Conservation (phyloP, 768 basidiomycete genomes). For the Butyriboletus loyo region DNA sequence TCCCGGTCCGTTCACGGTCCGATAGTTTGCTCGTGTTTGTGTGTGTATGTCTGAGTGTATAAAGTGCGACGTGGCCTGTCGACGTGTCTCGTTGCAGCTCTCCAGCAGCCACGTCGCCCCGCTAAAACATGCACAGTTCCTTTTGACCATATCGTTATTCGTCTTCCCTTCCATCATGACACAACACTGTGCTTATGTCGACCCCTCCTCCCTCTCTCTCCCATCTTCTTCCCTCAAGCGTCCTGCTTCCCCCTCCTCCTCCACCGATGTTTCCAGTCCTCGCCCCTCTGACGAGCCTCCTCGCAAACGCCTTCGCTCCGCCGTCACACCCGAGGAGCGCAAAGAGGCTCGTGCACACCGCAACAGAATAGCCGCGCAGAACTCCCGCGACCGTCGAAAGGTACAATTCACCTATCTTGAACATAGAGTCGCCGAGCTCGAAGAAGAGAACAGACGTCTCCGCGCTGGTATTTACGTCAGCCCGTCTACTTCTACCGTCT, state of each 20-base stretch:
- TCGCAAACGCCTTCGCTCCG: conserved; percentile 72
- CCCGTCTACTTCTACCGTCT: conserved; percentile 11
- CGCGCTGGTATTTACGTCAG: conserved; percentile 47
- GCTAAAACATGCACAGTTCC: conserved; percentile 9
- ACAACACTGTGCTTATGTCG: conserved; percentile 31
- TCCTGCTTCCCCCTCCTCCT: conserved; percentile 26
- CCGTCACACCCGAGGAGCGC: conserved; percentile 67
- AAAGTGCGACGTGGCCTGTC: conserved; percentile 30
- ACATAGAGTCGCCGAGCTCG: conserved; percentile 64
- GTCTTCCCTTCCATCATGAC: conserved; percentile 17
- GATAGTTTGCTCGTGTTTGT: conserved; percentile 23
- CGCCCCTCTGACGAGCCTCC: conserved; percentile 43
- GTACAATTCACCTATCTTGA: conserved; percentile 73
- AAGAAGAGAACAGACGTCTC: conserved; percentile 79
- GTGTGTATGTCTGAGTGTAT: conserved; percentile 20
- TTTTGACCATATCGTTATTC: conserved; percentile 25
- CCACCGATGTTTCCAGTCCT: conserved; percentile 12
- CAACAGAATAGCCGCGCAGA: conserved; percentile 91
- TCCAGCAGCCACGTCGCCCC: conserved; percentile 20
- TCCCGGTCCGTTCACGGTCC: neutral
- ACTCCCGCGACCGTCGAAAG: conserved; percentile 88
- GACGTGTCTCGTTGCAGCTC: conserved; percentile 24
- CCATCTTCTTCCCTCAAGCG: conserved; percentile 33
- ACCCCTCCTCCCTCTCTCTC: conserved; percentile 39
- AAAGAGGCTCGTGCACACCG: conserved; percentile 87